A percentile compares a stretch with the other conserved stretches of the same genome.
Evolutionary conservation across 441 rosid species (phyloP).

Genomic region (Erodium texanum): DNA sequence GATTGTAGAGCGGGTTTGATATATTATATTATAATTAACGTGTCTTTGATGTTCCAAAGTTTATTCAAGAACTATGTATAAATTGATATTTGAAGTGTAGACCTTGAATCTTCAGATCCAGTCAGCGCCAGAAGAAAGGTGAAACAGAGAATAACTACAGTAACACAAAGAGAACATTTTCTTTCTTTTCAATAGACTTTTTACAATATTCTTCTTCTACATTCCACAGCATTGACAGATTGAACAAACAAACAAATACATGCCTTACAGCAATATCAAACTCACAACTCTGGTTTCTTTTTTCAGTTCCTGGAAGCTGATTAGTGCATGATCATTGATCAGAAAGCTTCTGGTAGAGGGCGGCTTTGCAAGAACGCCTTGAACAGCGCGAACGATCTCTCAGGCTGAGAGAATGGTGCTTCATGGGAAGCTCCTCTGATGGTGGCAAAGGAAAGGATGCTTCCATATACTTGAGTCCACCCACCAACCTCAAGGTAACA

Average conservation of each 20-base stretch:
- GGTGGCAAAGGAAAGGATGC: conserved; percentile 74
- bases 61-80: not conserved
- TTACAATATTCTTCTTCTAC: conserved; percentile 34
- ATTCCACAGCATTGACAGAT: conserved; percentile 23
- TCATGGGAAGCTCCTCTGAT: conserved; percentile 95
- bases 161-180: conserved; percentile 17
- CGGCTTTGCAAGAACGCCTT: conserved; percentile 53
- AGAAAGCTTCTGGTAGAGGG: conserved; percentile 74
- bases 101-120: not conserved
- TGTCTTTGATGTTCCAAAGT: not conserved
- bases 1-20: not conserved
- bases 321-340: conserved; percentile 20
- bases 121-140: not conserved
- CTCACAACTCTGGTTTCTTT: conserved; percentile 26
- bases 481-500: conserved; percentile 75
- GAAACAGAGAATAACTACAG: not conserved
- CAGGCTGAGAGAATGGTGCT: conserved; percentile 96
- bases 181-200: conserved; percentile 25
- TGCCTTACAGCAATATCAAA: conserved; percentile 12
- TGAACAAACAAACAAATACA: conserved; percentile 26
- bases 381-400: conserved; percentile 81
- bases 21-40: no score
- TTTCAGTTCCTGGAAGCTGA: conserved; percentile 19
- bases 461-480: conserved; percentile 90
- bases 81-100: not conserved